Evolutionary conservation across 495 filamentous ascomycete genomes (phyloP).

Genomic region (Aspergillus steynii): DNA sequence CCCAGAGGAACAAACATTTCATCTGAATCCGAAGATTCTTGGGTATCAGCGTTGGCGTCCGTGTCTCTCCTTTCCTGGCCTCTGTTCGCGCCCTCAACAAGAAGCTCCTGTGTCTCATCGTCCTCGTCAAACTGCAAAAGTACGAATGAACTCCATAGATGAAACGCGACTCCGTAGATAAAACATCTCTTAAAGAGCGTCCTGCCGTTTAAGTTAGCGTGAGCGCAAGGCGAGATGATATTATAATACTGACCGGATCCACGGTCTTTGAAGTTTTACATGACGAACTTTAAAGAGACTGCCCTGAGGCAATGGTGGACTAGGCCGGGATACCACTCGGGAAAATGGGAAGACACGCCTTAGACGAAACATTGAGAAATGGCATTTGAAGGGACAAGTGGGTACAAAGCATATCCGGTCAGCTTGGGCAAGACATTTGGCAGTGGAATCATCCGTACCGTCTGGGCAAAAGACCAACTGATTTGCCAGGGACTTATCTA

Average conservation of each 20-base stretch:
- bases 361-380: slow-evolving; percentile 41
- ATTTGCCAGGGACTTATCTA: too few species aligned
- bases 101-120: slow-evolving; percentile 13
- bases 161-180: slow-evolving; percentile 39
- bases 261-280: slow-evolving; percentile 41
- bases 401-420: slow-evolving; percentile 14
- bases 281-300: slow-evolving; percentile 29
- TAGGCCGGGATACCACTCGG: slow-evolving; percentile 27
- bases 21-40: slow-evolving; percentile 38
- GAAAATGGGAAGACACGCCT: slow-evolving; percentile 32
- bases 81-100: background rate
- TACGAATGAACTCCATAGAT: slow-evolving; percentile 39
- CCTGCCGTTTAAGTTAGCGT: slow-evolving; percentile 23
- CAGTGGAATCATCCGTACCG: background rate
- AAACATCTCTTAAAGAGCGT: slow-evolving; percentile 34
- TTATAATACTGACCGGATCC: slow-evolving; percentile 34
- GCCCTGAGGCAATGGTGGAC: slow-evolving; percentile 18
- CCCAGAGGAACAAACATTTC: slow-evolving; percentile 65
- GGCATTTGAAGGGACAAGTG: slow-evolving; percentile 15
- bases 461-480: background rate
- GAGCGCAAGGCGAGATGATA: background rate
- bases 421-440: slow-evolving; percentile 6
- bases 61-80: slow-evolving; percentile 12
- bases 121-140: slow-evolving; percentile 40
- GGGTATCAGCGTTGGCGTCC: slow-evolving; percentile 19